Percentiles rank a stretch among this genome's conserved stretches.
phyloP scores from a whole-genome alignment of 2,329 filamentous ascomycete species.

The Aureobasidium sp. region DNA sequence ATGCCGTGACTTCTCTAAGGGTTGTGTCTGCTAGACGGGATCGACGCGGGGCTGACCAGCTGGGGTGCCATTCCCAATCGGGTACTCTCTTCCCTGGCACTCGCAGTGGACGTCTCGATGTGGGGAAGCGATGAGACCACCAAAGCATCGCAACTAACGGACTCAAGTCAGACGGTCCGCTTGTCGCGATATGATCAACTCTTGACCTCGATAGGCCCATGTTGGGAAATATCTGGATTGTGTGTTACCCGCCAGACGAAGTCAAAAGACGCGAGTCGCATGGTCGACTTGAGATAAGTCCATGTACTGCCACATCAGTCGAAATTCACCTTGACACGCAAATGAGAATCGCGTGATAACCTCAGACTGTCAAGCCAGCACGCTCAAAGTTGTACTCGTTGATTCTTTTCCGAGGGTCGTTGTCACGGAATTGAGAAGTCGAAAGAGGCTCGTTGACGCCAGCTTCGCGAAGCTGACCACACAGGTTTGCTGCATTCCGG shows the following conservation, averaged over 20 bases:
- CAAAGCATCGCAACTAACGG: background rate
- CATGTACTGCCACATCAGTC: constrained; percentile 6
- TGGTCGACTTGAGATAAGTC: background rate
- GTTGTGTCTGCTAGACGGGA: constrained; percentile 1
- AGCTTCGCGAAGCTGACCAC: background rate
- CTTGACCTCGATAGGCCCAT: background rate
- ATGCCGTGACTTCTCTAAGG: constrained; percentile 4
- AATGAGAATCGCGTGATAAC: background rate
- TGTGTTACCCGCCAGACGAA: background rate
- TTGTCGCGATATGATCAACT: background rate
- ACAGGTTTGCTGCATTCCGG: background rate
- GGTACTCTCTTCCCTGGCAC: background rate
- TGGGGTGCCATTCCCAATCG: background rate
- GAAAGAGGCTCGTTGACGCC: background rate
- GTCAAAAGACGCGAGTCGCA: background rate
- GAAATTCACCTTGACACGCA: background rate
- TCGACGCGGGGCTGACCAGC: background rate
- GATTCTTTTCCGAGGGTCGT: background rate
- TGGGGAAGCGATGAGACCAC: constrained; percentile 4
- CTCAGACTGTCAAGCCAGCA: background rate
- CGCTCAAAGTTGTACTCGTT: background rate
- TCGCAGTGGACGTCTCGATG: background rate
- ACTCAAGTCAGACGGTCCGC: constrained; percentile 4
- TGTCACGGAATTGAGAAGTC: background rate
- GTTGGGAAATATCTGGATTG: background rate